Evolutionary conservation across 495 filamentous ascomycete genomes (phyloP).

Genomic region (Monascus purpureus): DNA sequence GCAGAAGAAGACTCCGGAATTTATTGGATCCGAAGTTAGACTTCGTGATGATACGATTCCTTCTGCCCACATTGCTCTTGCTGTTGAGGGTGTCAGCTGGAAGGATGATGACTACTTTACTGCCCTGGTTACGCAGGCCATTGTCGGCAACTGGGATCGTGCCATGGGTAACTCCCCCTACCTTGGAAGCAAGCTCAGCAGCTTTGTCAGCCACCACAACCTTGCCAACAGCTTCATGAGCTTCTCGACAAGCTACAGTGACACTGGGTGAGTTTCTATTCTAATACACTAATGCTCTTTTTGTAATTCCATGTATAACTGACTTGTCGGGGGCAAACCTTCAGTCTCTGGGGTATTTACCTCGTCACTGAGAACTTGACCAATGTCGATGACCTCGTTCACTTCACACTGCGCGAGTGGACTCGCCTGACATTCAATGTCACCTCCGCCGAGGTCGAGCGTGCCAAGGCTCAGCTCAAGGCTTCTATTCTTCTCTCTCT

Average conservation of each 20-base stretch:
- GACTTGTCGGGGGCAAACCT: too few species aligned
- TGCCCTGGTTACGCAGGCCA: slow-evolving; percentile 90
- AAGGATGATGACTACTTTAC: slow-evolving; percentile 99
- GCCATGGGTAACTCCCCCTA: slow-evolving; percentile 94
- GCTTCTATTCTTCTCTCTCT: slow-evolving; percentile 92
- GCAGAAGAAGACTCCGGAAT: slow-evolving; percentile 79
- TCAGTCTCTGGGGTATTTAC: slow-evolving; percentile 98
- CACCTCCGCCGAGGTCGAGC: slow-evolving; percentile 82
- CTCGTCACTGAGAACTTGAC: slow-evolving; percentile 82
- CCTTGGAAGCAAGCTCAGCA: slow-evolving; percentile 94
- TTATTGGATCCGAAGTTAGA: slow-evolving; percentile 88
- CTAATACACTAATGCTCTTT: slow-evolving; percentile 3
- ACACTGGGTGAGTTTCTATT: slow-evolving; percentile 66
- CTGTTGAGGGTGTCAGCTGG: slow-evolving; percentile 99
- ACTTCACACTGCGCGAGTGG: slow-evolving; percentile 98
- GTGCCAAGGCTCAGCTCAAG: slow-evolving; percentile 98
- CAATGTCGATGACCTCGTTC: slow-evolving; percentile 82
- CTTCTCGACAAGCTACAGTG: slow-evolving; percentile 98
- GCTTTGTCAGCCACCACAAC: slow-evolving; percentile 79
- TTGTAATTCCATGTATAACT: too few species aligned
- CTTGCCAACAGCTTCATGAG: slow-evolving; percentile 99
- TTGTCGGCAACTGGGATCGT: slow-evolving; percentile 99
- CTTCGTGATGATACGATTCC: slow-evolving; percentile 92
- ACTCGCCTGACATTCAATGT: slow-evolving; percentile 79
- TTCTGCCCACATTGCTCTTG: slow-evolving; percentile 94